Evolutionary conservation across 2,329 filamentous ascomycete species (phyloP).

Genomic region (Macrophomina phaseolina): DNA sequence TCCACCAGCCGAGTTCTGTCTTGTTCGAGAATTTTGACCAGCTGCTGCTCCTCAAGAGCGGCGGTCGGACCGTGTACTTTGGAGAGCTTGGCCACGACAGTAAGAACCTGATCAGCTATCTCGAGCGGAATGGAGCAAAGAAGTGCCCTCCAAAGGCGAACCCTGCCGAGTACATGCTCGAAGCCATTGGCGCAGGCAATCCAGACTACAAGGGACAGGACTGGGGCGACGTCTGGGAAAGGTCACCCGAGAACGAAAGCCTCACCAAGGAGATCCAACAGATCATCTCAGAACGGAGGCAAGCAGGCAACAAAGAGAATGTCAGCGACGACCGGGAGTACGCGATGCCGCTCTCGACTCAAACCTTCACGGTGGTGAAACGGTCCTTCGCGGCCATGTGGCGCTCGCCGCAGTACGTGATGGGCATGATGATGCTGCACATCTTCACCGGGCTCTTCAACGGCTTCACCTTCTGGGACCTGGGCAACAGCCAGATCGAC

Average conservation of each 20-base stretch:
- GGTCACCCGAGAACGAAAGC: constrained; percentile 46
- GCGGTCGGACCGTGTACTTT: constrained; percentile 71
- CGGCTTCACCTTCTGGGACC: constrained; percentile 56
- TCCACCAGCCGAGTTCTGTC: constrained; percentile 72
- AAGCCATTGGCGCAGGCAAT: constrained; percentile 51
- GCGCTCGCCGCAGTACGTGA: constrained; percentile 70
- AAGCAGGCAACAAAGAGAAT: constrained; percentile 41
- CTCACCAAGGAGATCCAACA: constrained; percentile 49
- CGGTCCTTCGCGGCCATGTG: constrained; percentile 65
- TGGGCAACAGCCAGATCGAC: constrained; percentile 49
- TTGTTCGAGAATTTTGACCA: constrained; percentile 72
- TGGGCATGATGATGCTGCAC: constrained; percentile 66
- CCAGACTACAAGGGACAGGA: constrained; percentile 52
- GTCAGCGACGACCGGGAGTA: constrained; percentile 52
- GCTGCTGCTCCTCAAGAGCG: constrained; percentile 67
- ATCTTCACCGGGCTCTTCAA: constrained; percentile 58
- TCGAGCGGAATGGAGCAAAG: constrained; percentile 58
- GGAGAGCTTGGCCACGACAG: constrained; percentile 59
- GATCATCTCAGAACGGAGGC: constrained; percentile 43
- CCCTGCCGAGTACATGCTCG: constrained; percentile 61
- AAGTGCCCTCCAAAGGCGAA: constrained; percentile 60
- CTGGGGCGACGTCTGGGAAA: constrained; percentile 54
- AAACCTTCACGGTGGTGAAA: constrained; percentile 49
- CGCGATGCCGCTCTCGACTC: constrained; percentile 50
- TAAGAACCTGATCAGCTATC: constrained; percentile 53